Evolutionary conservation across 257 asterid genomes (phyloP), one percentile per base, ranked within the genome.

Genomic region (Prunella vulgaris): DNA sequence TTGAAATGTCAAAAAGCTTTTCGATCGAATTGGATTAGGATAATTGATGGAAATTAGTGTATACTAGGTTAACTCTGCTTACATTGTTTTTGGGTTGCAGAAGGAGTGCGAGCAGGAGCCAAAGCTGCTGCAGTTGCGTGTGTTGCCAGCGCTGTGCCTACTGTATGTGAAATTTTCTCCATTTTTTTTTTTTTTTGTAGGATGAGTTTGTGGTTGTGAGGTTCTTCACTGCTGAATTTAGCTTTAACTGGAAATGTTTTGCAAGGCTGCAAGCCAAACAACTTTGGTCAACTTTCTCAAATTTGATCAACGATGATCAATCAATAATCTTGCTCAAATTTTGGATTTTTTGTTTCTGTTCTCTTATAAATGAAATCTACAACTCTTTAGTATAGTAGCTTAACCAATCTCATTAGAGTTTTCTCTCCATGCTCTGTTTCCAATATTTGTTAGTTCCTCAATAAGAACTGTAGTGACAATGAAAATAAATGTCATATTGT

Each of bases 101-200:
- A 82, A 65, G 89, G 90, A 24, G 85, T 83, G 56, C 87, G 83
- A 20, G 90, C 69, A 1, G 95, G 95, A 70, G 67, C 80, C 69
- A 88, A 88, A 74, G 95, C 90, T 54, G 95, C 87, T 59, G 88
- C 82, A 30, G 66, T 86, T 76, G 83, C 95, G 5, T 86, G 82
- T 70, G 86, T 88, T 67, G 86, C 86, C 78, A 80, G 84, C 69
- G 82, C 92, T 13, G 73, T 88, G 30, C 95, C 95, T 38, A 88
- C 90, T 75, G 95, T 88, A 64, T 49, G 82, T 74, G 3, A 17
- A 44, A 20, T 35, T 33, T 60, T 21, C 46, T 13, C 22, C 15
- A 57, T 76, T 60, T 57, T 32, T 0, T 51, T 30, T 46, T 32
- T 44, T 54, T 18, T 17, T 4, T 63, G 63, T 42, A 5, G 10